Conservation (phyloP, 2,329 filamentous ascomycete genomes). For the Akanthomyces lecanii region DNA sequence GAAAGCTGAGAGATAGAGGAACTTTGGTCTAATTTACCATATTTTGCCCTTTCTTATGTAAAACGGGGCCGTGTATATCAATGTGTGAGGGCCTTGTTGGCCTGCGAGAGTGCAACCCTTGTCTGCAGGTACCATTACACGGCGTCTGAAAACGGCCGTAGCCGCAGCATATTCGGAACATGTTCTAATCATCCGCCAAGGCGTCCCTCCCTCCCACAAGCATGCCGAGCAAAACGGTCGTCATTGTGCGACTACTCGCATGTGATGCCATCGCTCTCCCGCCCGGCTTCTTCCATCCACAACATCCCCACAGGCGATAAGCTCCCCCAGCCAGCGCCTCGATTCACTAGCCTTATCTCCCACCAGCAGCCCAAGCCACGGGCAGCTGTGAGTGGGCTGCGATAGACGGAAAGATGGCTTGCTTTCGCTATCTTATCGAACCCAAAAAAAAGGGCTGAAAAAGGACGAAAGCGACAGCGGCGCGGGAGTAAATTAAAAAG, state of each 20-base stretch:
- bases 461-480: background rate
- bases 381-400: conserved; percentile 6
- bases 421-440: conserved; percentile 16
- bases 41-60: background rate
- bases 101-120: background rate
- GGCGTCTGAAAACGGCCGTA: background rate
- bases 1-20: background rate
- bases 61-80: background rate
- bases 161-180: background rate
- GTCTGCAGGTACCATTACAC: background rate
- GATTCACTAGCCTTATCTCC: conserved; percentile 13
- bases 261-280: background rate
- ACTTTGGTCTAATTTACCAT: background rate
- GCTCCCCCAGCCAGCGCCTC: background rate
- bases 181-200: background rate
- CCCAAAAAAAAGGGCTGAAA: background rate
- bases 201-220: background rate
- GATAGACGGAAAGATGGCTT: background rate
- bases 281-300: background rate
- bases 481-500: background rate
- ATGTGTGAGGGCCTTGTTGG: conserved; percentile 12
- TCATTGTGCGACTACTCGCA: background rate
- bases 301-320: conserved; percentile 2
- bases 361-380: background rate
- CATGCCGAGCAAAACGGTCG: background rate